Evolutionary conservation across 2,329 filamentous ascomycete genomes (phyloP), one percentile per base, ranked within the genome.

Genomic region (Sphaerulina vaccinii): DNA sequence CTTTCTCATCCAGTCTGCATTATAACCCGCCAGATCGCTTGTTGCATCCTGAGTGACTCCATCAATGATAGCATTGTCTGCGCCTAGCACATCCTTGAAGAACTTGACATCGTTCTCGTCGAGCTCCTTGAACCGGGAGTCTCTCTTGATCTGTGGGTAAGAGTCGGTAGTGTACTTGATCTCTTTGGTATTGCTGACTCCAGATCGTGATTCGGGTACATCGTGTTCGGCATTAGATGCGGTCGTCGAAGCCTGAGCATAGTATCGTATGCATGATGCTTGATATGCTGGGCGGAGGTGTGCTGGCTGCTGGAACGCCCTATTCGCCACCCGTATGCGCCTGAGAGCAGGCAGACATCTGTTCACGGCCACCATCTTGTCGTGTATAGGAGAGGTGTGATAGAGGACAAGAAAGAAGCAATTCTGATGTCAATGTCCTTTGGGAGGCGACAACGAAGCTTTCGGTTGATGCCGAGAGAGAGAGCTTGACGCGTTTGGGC

Each of bases 1-100:
- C 75, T 99, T 99, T 72, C 88, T 86, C 91, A 99, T 96, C 93
- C 95, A 99, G 74, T 99, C 93, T 68, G 85, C 84, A 73, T 99
- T 99, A 79, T 90, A 99, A 6, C 88, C 82, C 68, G 93, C 89
- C 59, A 97, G 79, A 68, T 97, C 93, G 63, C 88, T 87, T 2
- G 79, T 75, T 11, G 84, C 84, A 70, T 91, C 83, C 61, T 82
- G 72, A 3, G 84, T 88, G 49, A 96, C 80, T 44, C 89, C 89
- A 68, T 96, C 91, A 55, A 97, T 82, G 45, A 96, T 79, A 1
- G 90, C 90, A 29, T 87, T 88, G 29, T 86, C 83, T 42, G 81
- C 80, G 49, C 90, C 88, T 27, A 99, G 79, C n/a, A 96, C 73
- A 16, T 83, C 76, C 68, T 86, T 84, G 79, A 99, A 96, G 73